Evolutionary conservation across 2,329 filamentous ascomycete genomes (phyloP), one percentile per base, ranked within the genome.

Genomic region (Lachnellula arida): DNA sequence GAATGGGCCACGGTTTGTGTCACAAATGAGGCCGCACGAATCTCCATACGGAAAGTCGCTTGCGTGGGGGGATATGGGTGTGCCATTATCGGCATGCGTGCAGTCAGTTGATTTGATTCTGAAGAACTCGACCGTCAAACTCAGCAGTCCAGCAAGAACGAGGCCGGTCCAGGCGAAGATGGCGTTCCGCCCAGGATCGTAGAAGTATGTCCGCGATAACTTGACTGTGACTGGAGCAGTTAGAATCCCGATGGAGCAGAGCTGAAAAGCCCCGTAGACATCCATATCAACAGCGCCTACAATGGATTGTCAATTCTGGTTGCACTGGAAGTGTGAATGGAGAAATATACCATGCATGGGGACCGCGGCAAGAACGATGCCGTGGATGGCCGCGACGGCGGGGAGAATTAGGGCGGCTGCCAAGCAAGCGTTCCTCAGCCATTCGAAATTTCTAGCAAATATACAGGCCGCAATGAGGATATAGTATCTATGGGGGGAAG

Each of bases 141-240:
- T 84, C 17, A 87, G 57, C 1, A 87, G 69, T 0, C 84, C 85
- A 23, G 80, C 77, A 12, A 88, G 73, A 28, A 87, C 70, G 2
- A 88, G 71, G 4, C 76, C 74, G 0, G 82, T 84, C 85, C 85
- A 88, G 0, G 86, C 35, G 61, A 87, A 88, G 53, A 88, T 86
- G 46, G 81, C 78, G 59, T 87, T 86, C 37, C 85, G 75, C 2
- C 84, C 84, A 0, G 81, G 81, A 22, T 81, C 78, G 51, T 82
- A 75, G 65, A 86, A 87, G 65, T 88, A 88, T 0, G 84, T 88
- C 15, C 71, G 71, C 1, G 84, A 87, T 44, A 84, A 68, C 58
- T 78, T 76, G 22, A 85, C 82, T 0, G 84, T 86, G 0, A 84
- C 75, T 0, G 85, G 85, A 4, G 81, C 85, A 1, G 82, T 81